phyloP scores from a whole-genome alignment of 225 moss, liverwort and hornwort species.

The Bryum argenteum region DNA sequence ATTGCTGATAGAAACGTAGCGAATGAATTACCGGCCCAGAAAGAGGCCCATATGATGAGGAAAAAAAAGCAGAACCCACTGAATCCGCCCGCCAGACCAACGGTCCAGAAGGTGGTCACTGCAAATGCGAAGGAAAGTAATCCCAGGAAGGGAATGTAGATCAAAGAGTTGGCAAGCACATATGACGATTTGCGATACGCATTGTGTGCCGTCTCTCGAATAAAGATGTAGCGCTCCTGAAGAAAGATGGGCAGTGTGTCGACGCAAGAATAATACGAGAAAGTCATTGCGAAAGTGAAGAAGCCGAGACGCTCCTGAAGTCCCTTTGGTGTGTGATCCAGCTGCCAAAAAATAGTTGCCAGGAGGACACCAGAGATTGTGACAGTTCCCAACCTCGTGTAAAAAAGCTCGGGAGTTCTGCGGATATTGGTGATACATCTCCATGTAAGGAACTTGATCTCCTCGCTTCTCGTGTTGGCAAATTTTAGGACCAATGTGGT shows the following conservation, averaged over 20 bases:
- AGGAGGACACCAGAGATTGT: constrained; percentile 79
- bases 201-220: constrained; percentile 93
- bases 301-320: constrained; percentile 92
- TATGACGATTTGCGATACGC: constrained; percentile 95
- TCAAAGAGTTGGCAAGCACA: constrained; percentile 77
- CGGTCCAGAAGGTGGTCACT: constrained; percentile 84
- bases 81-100: constrained; percentile 83
- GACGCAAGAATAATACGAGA: constrained; percentile 87
- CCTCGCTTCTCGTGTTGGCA: constrained; percentile 72
- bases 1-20: constrained; percentile 82
- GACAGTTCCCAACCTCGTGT: constrained; percentile 85
- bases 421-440: constrained; percentile 69
- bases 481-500: constrained; percentile 74
- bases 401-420: constrained; percentile 79
- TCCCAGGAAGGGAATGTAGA: constrained; percentile 87
- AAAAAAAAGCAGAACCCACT: constrained; percentile 86
- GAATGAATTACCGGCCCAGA: constrained; percentile 93
- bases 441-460: constrained; percentile 80
- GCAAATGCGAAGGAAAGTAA: constrained; percentile 81
- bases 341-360: constrained; percentile 74
- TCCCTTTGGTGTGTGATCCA: constrained; percentile 68
- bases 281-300: constrained; percentile 95
- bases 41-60: constrained; percentile 89
- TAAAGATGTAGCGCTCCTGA: constrained; percentile 93
- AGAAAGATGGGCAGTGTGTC: constrained; percentile 93